phyloP scores from a whole-genome alignment of 768 basidiomycete species.

The Russula dissimulans region DNA sequence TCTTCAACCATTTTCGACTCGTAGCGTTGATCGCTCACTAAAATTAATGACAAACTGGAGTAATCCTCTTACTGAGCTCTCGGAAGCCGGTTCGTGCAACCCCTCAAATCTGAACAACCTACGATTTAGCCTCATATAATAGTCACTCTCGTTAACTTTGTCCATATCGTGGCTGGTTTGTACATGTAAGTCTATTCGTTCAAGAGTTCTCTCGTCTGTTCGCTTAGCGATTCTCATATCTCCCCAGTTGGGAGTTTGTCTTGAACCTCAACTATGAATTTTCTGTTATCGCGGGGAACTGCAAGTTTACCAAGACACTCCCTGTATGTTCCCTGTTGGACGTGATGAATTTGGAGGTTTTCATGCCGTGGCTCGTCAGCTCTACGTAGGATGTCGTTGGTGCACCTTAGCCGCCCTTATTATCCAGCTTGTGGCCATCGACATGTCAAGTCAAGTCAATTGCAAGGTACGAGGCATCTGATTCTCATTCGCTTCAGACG shows the following conservation, averaged over 20 bases:
- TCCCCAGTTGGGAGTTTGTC: conserved; percentile 4
- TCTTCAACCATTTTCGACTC: no score
- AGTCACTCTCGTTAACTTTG: background rate
- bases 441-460: background rate
- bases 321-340: background rate
- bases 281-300: background rate
- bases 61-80: no score
- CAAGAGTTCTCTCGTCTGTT: background rate
- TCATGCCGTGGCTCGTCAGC: background rate
- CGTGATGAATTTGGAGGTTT: background rate
- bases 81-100: no score
- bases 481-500: background rate
- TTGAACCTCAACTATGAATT: conserved; percentile 2
- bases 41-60: no score
- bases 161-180: conserved; percentile 7
- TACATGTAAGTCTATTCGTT: background rate
- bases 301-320: background rate
- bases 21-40: no score
- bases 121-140: background rate
- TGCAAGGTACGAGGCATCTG: background rate
- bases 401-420: background rate
- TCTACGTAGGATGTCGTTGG: background rate
- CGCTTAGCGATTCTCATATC: background rate
- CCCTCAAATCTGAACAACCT: no score
- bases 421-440: background rate